A percentile compares a stretch with the other conserved stretches of the same genome.
Conservation (phyloP, 1,284 basidiomycete genomes). For the Fomitiporia mediterranea region DNA sequence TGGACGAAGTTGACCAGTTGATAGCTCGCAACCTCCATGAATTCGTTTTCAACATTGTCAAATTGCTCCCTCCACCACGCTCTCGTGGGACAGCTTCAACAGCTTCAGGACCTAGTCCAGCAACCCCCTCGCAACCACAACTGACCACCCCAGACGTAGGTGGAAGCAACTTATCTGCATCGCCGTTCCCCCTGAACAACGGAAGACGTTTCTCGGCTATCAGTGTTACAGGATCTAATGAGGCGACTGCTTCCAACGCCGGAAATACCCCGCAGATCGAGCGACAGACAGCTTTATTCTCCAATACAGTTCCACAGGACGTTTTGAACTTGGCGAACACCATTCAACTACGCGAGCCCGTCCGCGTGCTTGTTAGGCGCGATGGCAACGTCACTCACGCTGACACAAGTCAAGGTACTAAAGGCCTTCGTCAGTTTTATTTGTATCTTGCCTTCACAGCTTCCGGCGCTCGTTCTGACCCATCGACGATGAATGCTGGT, state of each 20-base stretch:
- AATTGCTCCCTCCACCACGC: slow-evolving; percentile 82
- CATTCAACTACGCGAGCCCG: slow-evolving; percentile 90
- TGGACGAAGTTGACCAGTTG: slow-evolving; percentile 97
- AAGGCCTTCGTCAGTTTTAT: slow-evolving; percentile 89
- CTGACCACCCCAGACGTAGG: slow-evolving; percentile 54
- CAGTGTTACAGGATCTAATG: slow-evolving; percentile 34
- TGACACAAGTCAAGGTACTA: slow-evolving; percentile 66
- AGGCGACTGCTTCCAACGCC: slow-evolving; percentile 27
- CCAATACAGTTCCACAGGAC: slow-evolving; percentile 91
- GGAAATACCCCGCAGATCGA: slow-evolving; percentile 49
- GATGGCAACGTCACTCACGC: slow-evolving; percentile 81
- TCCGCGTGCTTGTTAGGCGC: slow-evolving; percentile 92
- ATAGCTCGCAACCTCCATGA: slow-evolving; percentile 97
- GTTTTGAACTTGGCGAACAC: slow-evolving; percentile 85
- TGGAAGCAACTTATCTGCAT: slow-evolving; percentile 27
- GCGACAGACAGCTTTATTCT: slow-evolving; percentile 94
- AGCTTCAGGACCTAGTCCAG: slow-evolving; percentile 35
- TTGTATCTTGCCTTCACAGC: slow-evolving; percentile 90
- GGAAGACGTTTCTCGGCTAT: slow-evolving; percentile 57
- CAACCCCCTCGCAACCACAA: slow-evolving; percentile 32
- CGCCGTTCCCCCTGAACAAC: slow-evolving; percentile 47
- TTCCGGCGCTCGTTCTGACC: slow-evolving; percentile 61
- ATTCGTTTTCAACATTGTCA: slow-evolving; percentile 89
- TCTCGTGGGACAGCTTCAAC: slow-evolving; percentile 48
- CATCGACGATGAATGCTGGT: slow-evolving; percentile 43